Conservation (phyloP, 306 rosid species). For the Prunus padus region DNA sequence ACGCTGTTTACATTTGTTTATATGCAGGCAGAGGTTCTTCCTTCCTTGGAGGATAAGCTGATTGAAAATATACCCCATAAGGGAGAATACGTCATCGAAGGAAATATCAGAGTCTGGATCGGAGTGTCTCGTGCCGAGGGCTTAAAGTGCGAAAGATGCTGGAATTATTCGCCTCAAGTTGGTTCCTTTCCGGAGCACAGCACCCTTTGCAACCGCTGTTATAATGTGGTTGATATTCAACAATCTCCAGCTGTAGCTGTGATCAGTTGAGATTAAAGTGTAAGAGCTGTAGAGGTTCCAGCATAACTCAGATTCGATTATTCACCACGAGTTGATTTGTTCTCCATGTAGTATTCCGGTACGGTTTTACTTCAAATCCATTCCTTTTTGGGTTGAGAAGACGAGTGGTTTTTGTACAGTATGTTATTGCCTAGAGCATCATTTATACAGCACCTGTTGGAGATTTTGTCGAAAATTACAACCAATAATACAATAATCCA, state of each 20-base stretch:
- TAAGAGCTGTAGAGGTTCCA: background rate
- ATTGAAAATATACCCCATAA: constrained; percentile 47
- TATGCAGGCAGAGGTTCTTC: constrained; percentile 77
- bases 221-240: constrained; percentile 47
- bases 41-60: constrained; percentile 48
- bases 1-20: background rate
- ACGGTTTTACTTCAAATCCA: background rate
- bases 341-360: background rate
- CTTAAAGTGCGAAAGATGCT: constrained; percentile 84
- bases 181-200: constrained; percentile 65
- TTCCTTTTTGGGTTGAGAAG: constrained; percentile 5
- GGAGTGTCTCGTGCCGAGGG: constrained; percentile 88
- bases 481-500: background rate
- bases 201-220: constrained; percentile 78
- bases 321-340: no score
- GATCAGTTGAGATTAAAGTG: constrained; percentile 33
- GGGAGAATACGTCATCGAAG: constrained; percentile 73
- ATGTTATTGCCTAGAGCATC: background rate
- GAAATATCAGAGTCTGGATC: constrained; percentile 69
- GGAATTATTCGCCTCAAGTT: constrained; percentile 74
- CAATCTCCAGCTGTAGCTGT: constrained; percentile 56
- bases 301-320: background rate
- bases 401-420: constrained; percentile 6
- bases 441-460: background rate
- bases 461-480: constrained; percentile 3